phyloP scores from a whole-genome alignment of 2,329 filamentous ascomycete species.

The Botrytis paeoniae region DNA sequence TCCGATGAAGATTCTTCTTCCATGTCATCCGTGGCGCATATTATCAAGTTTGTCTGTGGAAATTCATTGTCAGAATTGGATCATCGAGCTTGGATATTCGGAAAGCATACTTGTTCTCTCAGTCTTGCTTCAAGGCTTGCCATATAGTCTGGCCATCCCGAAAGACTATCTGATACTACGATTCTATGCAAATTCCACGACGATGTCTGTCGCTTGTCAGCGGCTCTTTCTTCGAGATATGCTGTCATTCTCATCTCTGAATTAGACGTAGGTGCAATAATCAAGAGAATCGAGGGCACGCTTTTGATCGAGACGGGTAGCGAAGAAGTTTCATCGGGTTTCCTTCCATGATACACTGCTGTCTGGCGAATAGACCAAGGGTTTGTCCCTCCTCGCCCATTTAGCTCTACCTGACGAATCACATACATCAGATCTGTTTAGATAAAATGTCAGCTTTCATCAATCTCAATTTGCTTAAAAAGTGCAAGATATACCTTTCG shows the following conservation, averaged over 20 bases:
- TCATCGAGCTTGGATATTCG: neutral
- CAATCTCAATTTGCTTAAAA: neutral
- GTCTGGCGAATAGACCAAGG: slow-evolving; percentile 42
- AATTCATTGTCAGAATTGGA: neutral
- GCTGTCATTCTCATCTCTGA: slow-evolving; percentile 12
- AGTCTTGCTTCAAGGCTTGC: slow-evolving; percentile 23
- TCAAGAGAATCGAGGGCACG: slow-evolving; percentile 17
- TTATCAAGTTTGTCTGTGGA: slow-evolving; percentile 1
- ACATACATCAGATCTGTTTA: slow-evolving; percentile 25
- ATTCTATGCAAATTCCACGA: slow-evolving; percentile 25
- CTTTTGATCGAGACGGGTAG: neutral
- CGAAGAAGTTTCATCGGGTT: neutral
- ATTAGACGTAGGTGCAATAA: slow-evolving; percentile 23
- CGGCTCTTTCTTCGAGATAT: neutral
- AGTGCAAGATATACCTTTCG: neutral
- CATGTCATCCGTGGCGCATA: neutral
- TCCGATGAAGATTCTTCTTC: slow-evolving; percentile 23
- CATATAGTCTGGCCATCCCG: slow-evolving; percentile 29
- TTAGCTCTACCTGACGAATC: slow-evolving; percentile 26
- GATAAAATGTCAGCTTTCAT: neutral
- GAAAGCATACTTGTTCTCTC: slow-evolving; percentile 17
- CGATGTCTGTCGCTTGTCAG: neutral
- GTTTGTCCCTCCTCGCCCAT: slow-evolving; percentile 16
- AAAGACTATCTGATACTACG: slow-evolving; percentile 25
- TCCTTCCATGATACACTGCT: slow-evolving; percentile 38